Base-by-base conservation (phyloP, 768 basidiomycete genomes). In the Lactarius deliciosus region DNA sequence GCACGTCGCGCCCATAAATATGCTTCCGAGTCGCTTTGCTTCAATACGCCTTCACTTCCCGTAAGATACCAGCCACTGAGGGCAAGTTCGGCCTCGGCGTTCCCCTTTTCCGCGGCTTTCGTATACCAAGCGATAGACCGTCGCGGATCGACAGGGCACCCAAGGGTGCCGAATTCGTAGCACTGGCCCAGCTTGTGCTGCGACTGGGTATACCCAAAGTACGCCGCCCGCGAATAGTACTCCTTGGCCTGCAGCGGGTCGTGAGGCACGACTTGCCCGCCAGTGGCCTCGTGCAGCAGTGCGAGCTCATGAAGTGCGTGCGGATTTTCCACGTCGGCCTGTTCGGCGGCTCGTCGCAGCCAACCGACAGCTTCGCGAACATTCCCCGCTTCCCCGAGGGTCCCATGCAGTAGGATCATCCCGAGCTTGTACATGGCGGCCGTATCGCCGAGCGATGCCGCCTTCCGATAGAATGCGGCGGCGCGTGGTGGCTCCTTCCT, bases 371-470 rank as follows among this genome's bases (percentile, higher is more conserved):
- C 96, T 75, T 99, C 97, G 38, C 95, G 86, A 1, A 87, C 87
- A 74, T 97, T 97, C 69, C 85, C 87, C 64, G 83, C 85, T 75
- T 96, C 93, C 30, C 87, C 90, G 5, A 98, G 82, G 18, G 86
- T 78, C 13, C 96, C 96, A 41, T 92, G 85, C 25, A 98, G 82
- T 36, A 97, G 83, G 69, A 98, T 91, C 90, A 97, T 96, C n/a
- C 95, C 95, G n/a, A 99, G 86, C 77, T 98, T 98, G 81, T 97
- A 98, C 97, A 98, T 99, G 3, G 95, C 97, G 32, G 96, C 88
- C 0, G 96, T 98, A 76, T 98, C 97, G 22, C 96, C 96, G 41
- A 98, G 80, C 1, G 94, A 94, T 10, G 95, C 95, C 5, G 97
- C 93, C 76, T 98, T 98, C 67, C 96, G 88, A 79, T 98, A 98